phyloP scores from a whole-genome alignment of 768 basidiomycete species.

The Lentinula boryana region DNA sequence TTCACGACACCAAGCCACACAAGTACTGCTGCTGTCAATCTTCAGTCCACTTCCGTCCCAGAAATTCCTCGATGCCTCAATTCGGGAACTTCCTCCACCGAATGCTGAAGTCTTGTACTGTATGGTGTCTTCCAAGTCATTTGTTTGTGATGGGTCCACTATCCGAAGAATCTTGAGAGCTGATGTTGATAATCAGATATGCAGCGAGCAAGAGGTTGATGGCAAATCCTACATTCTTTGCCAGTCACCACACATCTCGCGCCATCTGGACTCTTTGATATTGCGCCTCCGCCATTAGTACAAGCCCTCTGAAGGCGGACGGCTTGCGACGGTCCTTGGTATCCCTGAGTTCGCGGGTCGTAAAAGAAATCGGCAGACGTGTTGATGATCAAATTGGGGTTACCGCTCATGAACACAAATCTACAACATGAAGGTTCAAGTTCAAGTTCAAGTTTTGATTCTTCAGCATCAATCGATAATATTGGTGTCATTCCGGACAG shows the following conservation, averaged over 20 bases:
- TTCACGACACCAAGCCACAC: conserved; percentile 75
- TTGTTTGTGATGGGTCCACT: conserved; percentile 36
- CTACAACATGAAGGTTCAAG: not conserved
- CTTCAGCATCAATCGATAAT: too few relatives aligned
- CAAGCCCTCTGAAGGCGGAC: conserved; percentile 59
- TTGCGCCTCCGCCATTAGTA: conserved; percentile 55
- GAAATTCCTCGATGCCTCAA: conserved; percentile 70
- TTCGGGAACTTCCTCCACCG: conserved; percentile 57
- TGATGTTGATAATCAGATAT: conserved; percentile 14
- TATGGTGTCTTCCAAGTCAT: conserved; percentile 10
- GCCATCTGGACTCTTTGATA: conserved; percentile 66
- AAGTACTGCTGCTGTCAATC: conserved; percentile 72
- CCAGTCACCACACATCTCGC: conserved; percentile 66
- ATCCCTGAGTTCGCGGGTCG: conserved; percentile 32
- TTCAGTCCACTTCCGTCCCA: conserved; percentile 78
- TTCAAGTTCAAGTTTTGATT: not conserved
- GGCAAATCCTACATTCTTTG: conserved; percentile 56
- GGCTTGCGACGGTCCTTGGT: conserved; percentile 31
- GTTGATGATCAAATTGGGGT: not conserved
- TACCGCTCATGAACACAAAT: conserved; percentile 3
- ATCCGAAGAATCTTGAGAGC: conserved; percentile 58
- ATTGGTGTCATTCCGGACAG: too few relatives aligned
- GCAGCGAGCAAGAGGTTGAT: not conserved
- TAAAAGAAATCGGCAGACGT: conserved; percentile 27
- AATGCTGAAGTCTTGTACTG: conserved; percentile 45